Evolutionary conservation across 768 basidiomycete species (phyloP), one percentile per base, ranked within the genome.

Genomic region (Macrolepiota albuminosa): DNA sequence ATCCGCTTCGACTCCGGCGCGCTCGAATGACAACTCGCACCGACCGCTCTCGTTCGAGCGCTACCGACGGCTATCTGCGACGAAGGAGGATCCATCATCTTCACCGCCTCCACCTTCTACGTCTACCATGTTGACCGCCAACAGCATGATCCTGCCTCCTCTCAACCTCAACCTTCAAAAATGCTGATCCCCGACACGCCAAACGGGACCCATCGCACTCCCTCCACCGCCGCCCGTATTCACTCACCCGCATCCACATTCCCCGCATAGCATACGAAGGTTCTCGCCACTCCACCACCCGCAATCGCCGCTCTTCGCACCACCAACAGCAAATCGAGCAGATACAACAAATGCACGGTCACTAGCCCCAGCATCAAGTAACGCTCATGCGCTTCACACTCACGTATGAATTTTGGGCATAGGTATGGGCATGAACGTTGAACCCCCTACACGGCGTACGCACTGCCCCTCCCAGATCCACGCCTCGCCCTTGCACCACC

Each of bases 171-270:
- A 36, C 18, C 55, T 54, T 57, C 49, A 50, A 31, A 63, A 57
- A 16, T 62, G 57, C 14, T 65, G 65, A 18, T 55, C 67, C 46
- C 63, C 66, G 40, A 68, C 71, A 62, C 79, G 85, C 51, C 88
- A 87, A 63, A 88, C 89, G 1, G 88, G 88, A 0, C 84, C 83
- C 2, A 91, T 91, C 54, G 72, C 84, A 2, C 79, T 87, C 36
- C 90, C 85, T 34, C 21, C 21, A 21, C 21, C 21, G 21, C 21
- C 21, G 21, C 21, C 21, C 21, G 21, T 21, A 21, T 21, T 21
- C 21, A 21, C 21, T 21, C 52, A 62, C 54, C 29, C 50, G 2
- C 43, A 14, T 50, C 58, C 56, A 2, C 56, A 37, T 6, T 71
- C 71, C 16, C 70, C 73, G 24, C 68, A 69, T 52, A 67, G 65